These are phyloP conservation scores for Aspergillus chevalieri DNA, from an alignment of 2,329 filamentous ascomycete species.

Conservation along the genomic window DNA sequence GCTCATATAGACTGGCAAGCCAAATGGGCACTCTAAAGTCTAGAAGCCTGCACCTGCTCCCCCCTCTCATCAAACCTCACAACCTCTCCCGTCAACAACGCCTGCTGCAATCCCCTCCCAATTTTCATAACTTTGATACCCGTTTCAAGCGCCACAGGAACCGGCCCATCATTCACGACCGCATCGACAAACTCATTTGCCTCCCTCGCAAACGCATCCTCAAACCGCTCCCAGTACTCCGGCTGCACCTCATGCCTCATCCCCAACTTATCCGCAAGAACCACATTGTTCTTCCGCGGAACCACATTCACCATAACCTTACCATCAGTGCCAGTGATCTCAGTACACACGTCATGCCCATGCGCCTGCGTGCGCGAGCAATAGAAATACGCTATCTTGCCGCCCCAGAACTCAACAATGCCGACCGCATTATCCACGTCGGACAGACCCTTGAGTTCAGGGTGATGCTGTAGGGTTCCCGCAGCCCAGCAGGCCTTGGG, in stretches of 20 bases:
- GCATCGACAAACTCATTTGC: conserved; percentile 34
- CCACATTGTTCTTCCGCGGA: conserved; percentile 24
- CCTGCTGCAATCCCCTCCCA: conserved; percentile 21
- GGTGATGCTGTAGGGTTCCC: conserved; percentile 20
- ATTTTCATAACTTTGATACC: conserved; percentile 34
- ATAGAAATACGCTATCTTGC: conserved; percentile 30
- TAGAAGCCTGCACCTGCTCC: conserved; percentile 6
- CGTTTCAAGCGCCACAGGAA: conserved; percentile 31
- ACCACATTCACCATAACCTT: conserved; percentile 16
- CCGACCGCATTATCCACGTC: conserved; percentile 34
- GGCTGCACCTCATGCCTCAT: conserved; percentile 32
- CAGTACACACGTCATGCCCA: conserved; percentile 30
- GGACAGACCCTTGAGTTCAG: conserved; percentile 25
- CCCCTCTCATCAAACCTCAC: conserved; percentile 30
- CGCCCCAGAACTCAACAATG: conserved; percentile 33
- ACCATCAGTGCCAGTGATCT: conserved; percentile 22
- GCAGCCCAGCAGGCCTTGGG: conserved; percentile 28
- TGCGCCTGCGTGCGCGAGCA: conserved; percentile 31
- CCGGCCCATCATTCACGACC: conserved; percentile 29
- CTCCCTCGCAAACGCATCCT: conserved; percentile 36
- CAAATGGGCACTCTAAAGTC: no score
- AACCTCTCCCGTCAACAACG: conserved; percentile 11
- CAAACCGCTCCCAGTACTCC: conserved; percentile 37
- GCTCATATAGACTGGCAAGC: no score
- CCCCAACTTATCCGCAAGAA: conserved; percentile 26